Evolutionary conservation across 352 stramenopile species (phyloP), one percentile per base, ranked within the genome.

Genomic region (Phytopythium cucurbitacearum): DNA sequence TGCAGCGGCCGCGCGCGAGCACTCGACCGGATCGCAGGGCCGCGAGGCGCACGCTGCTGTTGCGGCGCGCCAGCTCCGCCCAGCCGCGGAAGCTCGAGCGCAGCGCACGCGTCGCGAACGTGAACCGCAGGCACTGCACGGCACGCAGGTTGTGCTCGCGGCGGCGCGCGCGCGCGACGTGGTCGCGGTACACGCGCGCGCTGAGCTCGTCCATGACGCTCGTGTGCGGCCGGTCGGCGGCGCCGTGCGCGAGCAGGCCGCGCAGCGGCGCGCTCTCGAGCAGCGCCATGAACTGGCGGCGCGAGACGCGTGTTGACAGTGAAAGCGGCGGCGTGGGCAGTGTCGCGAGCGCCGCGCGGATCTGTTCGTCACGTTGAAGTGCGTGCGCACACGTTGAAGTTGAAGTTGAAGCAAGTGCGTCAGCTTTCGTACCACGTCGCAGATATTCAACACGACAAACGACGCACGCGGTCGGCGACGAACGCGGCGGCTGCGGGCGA

Each of bases 141-240:
- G 79, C 70, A 12, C 74, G 73, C 13, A 62, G 55, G 48, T 80
- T 69, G 56, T 77, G 60, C n/a, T 81, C 65, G 3, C 64, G 67
- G 36, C 81, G 80, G 40, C 79, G 75, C 11, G 56, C 36, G 15
- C 57, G 57, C 38, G 73, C 84, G 4, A 85, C 71, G 36, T 69
- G 67, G 3, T 79, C 51, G n/a, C 75, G 73, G 45, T 87, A 87
- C 8, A 84, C 39, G 4, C 67, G 59, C 36, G 65, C 71, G 39
- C 66, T 71, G 53, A 90, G 63, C 33, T 90, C 79, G 42, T 90
- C 73, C 0, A 88, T 44, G 16, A 69, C 54, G 10, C 52, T 76
- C 3, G 82, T 89, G 55, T 87, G 64, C 8, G 62, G 62, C 0
- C 69, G 67, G 28, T 57, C 45, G 37, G 45, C 28, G 3, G 10